A percentile compares a stretch with the other conserved stretches of the same genome.
Evolutionary conservation across 2,329 filamentous ascomycete species (phyloP).

Genomic region (Clonostachys rhizophaga): DNA sequence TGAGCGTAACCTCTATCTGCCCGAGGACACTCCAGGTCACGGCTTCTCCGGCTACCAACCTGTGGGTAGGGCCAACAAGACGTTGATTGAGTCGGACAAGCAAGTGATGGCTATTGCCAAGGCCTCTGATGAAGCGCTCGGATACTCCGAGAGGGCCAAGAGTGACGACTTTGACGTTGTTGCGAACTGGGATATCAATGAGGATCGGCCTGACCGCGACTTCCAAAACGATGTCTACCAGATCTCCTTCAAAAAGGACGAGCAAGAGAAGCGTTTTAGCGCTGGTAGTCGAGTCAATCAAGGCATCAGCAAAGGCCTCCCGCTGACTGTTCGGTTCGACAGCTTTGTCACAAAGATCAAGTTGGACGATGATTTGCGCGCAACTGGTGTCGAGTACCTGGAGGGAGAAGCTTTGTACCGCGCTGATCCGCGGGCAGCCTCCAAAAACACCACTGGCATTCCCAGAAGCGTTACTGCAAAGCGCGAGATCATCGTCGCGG

Average conservation of each 20-base stretch:
- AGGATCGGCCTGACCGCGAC: slow-evolving; percentile 11
- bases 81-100: slow-evolving; percentile 3
- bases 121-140: slow-evolving; percentile 6
- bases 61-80: slow-evolving; percentile 5
- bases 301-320: slow-evolving; percentile 9
- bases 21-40: slow-evolving; percentile 28
- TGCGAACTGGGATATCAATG: slow-evolving; percentile 17
- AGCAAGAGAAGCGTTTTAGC: slow-evolving; percentile 45
- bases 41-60: slow-evolving; percentile 41
- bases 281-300: slow-evolving; percentile 49
- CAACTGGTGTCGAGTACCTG: slow-evolving; percentile 36
- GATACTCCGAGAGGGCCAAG: slow-evolving; percentile 5
- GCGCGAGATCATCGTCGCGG: slow-evolving; percentile 41
- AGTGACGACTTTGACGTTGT: slow-evolving; percentile 15
- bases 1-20: slow-evolving; percentile 40
- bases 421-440: slow-evolving; percentile 30
- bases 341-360: slow-evolving; percentile 26
- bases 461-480: slow-evolving; percentile 21
- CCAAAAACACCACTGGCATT: slow-evolving; percentile 11
- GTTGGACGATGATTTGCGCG: slow-evolving; percentile 25
- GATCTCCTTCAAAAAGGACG: slow-evolving; percentile 46
- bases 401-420: slow-evolving; percentile 32
- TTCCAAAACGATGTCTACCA: slow-evolving; percentile 40
- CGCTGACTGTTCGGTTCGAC: slow-evolving; percentile 12
- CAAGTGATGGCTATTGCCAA: slow-evolving; percentile 18